These are phyloP conservation scores for Solanum peruvianum DNA, from an alignment of 257 asterid species.

Conservation along the genomic window DNA sequence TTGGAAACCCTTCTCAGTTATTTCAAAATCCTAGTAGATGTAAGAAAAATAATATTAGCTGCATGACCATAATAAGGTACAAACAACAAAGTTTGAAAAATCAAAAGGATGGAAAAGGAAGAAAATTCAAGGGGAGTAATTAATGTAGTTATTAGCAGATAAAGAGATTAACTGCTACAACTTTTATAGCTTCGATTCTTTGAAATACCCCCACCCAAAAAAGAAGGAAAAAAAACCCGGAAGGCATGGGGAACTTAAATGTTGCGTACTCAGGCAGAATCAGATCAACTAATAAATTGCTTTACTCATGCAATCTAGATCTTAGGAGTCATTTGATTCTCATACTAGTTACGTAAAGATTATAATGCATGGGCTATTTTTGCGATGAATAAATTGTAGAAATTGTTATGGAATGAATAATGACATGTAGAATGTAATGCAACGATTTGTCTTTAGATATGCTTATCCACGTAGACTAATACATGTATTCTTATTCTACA, in stretches of 20 bases:
- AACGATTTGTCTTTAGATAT: neutral
- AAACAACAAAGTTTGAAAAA: neutral
- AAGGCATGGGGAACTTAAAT: neutral
- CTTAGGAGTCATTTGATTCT: neutral
- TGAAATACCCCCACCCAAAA: neutral
- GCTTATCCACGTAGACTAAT: neutral
- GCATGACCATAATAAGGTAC: neutral
- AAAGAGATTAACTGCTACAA: neutral
- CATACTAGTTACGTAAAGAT: neutral
- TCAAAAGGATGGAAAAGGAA: neutral
- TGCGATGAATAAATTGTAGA: neutral
- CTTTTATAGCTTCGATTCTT: neutral
- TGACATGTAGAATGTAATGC: neutral
- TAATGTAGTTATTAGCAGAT: neutral
- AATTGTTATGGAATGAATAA: neutral
- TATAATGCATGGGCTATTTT: neutral
- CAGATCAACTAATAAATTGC: neutral
- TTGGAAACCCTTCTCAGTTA: slow-evolving; percentile 16
- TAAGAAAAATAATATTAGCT: neutral
- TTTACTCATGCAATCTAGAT: neutral
- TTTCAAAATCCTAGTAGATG: slow-evolving; percentile 38
- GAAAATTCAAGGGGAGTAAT: neutral
- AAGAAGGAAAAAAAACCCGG: neutral
- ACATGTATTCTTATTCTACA: neutral
- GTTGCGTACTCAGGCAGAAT: neutral